Base-by-base conservation (phyloP, 2,329 filamentous ascomycete species). In the Helminthosporium solani region DNA sequence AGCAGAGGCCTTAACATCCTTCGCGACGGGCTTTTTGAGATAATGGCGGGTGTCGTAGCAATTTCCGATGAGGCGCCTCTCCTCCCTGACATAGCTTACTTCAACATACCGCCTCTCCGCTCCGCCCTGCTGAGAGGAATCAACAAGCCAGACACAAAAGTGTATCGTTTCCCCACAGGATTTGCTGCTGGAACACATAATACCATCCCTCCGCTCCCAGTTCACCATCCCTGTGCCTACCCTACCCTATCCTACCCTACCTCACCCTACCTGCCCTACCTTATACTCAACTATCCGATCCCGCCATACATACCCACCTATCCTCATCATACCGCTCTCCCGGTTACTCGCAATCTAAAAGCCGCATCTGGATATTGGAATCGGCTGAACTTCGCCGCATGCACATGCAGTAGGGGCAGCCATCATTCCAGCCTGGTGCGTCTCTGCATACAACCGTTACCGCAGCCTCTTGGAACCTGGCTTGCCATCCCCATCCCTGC, bases 341-440 rank as follows among this genome's bases (percentile, higher is more conserved):
- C 54, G 58, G 55, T 53, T 54, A 33, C 42, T 47, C 39, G 46
- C 42, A 31, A 55, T 46, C 49, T 52, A 44, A 35, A 54, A 54
- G 49, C 52, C 49, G 53, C 51, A 46, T 45, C 38, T 47, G 52
- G 53, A 48, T 54, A 48, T 52, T 58, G 51, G 59, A 61, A 52
- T 60, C 57, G 46, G 53, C 57, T 60, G 49, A 56, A 60, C 47
- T 46, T 58, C 55, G 49, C 53, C 55, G 50, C 44, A 45, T 63
- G 60, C 61, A 64, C 58, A 62, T 64, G 63, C 57, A 60, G 35
- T n/a, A 20, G n/a, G 35, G 25, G 35, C 58, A 54, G 56, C 58
- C 55, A 57, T 52, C 51, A 52, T 56, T 57, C 56, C 58, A 50
- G 49, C 28, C 28, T 31, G 28, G 53, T 52, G 46, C 51, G 53